Base-by-base conservation (phyloP, 1,284 basidiomycete species). In the Sanghuangporus baumii region DNA sequence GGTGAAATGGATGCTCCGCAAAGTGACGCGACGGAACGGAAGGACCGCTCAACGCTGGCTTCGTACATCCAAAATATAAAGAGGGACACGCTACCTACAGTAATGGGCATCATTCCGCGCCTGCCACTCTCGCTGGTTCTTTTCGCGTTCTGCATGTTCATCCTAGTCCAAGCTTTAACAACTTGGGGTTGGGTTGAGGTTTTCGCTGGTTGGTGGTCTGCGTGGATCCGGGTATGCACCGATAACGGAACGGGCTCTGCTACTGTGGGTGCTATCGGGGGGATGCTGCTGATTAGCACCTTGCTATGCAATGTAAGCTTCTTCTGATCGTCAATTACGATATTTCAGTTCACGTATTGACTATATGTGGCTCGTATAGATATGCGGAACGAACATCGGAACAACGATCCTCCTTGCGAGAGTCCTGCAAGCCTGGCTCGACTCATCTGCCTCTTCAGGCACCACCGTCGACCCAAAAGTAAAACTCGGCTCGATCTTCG, bases 81-180 rank as follows among this genome's bases (percentile, higher is more conserved):
- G 73, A 67, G 38, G 1, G 60, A 64, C 8, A 80, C 74, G 54
- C 92, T 94, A 71, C 95, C 94, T 0, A 95, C 90, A 0, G 82
- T 93, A 46, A 79, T 82, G 68, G 84, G 81, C 16, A 87, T 91
- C 0, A 73, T 89, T 1, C 83, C 85, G 0, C 82, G 90, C 9
- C 79, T 96, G 0, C 94, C 94, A 0, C 83, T 94, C 64, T 82
- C 85, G 9, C 83, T 98, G 6, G 78, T 98, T 9, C 94, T 94
- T 0, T 98, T 98, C 71, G 93, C 95, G 0, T 94, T 98, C 72
- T 88, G 90, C 5, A 94, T 97, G 78, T 98, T 98, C 76, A 94
- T 98, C 69, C 85, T 98, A 55, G 94, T 97, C 60, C 90, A 96
- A 71, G 91, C 84, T 0, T 80, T 98, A 7, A 82, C 86, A 4